phyloP scores from a whole-genome alignment of 2,329 filamentous ascomycete species.

The Paramyrothecium sp. region DNA sequence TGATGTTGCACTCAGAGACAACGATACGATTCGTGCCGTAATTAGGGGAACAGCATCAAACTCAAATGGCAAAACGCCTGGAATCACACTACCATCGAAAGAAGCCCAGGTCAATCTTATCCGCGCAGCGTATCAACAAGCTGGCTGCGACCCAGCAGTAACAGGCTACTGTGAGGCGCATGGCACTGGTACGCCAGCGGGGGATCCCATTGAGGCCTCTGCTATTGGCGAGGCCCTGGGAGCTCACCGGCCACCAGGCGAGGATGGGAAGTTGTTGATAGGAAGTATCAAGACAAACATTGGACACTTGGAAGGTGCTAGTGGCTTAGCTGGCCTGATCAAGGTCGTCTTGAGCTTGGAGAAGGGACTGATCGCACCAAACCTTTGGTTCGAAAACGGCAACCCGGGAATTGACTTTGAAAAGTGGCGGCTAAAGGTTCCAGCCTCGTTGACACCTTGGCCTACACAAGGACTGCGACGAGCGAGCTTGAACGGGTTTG shows the following conservation, averaged over 20 bases:
- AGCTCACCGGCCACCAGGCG: background rate
- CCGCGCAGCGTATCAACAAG: background rate
- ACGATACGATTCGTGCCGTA: slow-evolving; percentile 13
- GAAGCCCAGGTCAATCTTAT: background rate
- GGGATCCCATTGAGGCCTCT: slow-evolving; percentile 8
- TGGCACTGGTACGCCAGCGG: slow-evolving; percentile 6
- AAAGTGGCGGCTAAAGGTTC: slow-evolving; percentile 44
- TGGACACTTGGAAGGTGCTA: slow-evolving; percentile 2
- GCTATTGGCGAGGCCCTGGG: slow-evolving; percentile 1
- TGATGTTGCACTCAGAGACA: slow-evolving; percentile 34
- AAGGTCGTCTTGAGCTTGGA: slow-evolving; percentile 33
- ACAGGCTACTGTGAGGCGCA: background rate
- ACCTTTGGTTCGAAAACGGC: slow-evolving; percentile 46
- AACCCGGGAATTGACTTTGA: slow-evolving; percentile 48
- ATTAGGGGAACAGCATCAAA: slow-evolving; percentile 7
- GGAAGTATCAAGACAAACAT: slow-evolving; percentile 15
- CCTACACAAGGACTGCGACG: slow-evolving; percentile 42
- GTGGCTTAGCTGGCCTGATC: slow-evolving; percentile 9
- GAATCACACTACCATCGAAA: background rate
- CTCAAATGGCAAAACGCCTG: slow-evolving; percentile 7
- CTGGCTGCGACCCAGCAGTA: background rate
- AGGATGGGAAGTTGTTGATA: slow-evolving; percentile 9
- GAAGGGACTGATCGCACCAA: slow-evolving; percentile 48
- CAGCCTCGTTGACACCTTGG: slow-evolving; percentile 39
- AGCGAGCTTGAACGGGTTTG: slow-evolving; percentile 56